Evolutionary conservation across 345 rosid genomes (phyloP), one percentile per base, ranked within the genome.

Genomic region (Citrus medica): DNA sequence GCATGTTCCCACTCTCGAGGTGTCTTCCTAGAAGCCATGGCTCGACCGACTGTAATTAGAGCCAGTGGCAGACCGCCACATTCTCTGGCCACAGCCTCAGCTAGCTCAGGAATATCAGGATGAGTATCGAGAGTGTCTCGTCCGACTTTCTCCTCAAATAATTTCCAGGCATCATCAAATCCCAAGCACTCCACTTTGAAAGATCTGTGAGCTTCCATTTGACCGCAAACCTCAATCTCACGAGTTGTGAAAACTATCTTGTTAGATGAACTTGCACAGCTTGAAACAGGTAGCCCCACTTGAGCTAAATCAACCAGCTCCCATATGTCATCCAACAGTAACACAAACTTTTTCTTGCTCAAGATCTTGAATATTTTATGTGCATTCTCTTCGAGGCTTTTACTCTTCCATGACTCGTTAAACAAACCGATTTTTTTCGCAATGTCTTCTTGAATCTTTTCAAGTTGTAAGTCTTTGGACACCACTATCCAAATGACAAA

Each of bases 171-270:
- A 56, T 73, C 22, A 21, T 73, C 76, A 0, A 37, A 30, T 2
- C 12, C 22, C 51, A 73, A n/a, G 35, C 76, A 73, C n/a, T 58
- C 66, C n/a, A 73, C 32, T 58, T 56, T 73, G 24, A 73, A 6
- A 12, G 37, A 33, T 32, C 1, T 13, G 51, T 58, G 76, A 16
- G 71, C 63, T 2, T 28, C 42, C 78, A 75, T 63, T 25, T 12
- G 16, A 6, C 40, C 19, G 30, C 62, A 75, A 9, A 64, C 46
- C 7, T 65, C 17, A 12, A 16, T 3, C 5, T 27, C 22, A 7
- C 71, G 63, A 24, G 71, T 75, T 9, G 78, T 75, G 24, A 75
- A 64, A 12, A 48, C 17, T 7, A 75, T 5, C n/a, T 75, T 65
- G 16, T 22, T 75, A 14, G 78, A 75, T 56, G 7, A 32, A 25